A percentile compares a stretch with the other conserved stretches of the same genome.
Evolutionary conservation across 2,329 filamentous ascomycete species (phyloP).

Genomic region (Penicillium sp.): DNA sequence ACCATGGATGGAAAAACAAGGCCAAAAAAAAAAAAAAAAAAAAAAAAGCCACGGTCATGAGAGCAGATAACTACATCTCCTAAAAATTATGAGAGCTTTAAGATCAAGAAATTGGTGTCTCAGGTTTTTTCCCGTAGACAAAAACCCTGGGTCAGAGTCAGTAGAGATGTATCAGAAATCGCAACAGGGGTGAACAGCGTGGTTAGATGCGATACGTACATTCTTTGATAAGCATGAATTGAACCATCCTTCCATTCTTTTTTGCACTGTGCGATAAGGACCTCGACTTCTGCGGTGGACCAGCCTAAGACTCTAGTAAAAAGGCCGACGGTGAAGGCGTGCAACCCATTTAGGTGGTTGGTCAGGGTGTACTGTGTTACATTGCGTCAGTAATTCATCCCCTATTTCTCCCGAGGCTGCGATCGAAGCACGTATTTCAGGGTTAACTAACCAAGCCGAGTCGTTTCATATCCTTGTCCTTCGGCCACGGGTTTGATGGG

Average conservation of each 20-base stretch:
- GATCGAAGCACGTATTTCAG: not conserved
- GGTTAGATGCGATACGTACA: not conserved
- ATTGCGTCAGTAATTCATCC: not conserved
- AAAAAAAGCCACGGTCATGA: not conserved
- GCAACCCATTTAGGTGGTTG: conserved; percentile 5
- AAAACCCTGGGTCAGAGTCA: not conserved
- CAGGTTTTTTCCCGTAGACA: conserved; percentile 1
- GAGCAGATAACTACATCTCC: too few relatives aligned
- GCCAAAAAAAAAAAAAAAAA: not conserved
- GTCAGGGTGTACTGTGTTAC: conserved; percentile 5
- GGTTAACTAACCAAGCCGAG: not conserved
- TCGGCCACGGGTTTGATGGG: conserved; percentile 3
- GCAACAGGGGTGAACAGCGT: not conserved
- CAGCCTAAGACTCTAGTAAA: conserved; percentile 1
- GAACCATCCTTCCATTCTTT: conserved; percentile 6
- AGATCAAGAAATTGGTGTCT: not conserved
- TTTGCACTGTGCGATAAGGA: not conserved
- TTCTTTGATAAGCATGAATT: conserved; percentile 4
- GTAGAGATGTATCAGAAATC: not conserved
- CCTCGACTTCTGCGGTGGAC: conserved; percentile 1
- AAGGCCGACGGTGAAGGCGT: not conserved
- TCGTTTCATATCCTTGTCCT: conserved; percentile 3
- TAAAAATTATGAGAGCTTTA: not conserved
- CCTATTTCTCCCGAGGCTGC: not conserved
- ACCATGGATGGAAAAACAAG: not conserved